Conservation (phyloP, 2,329 filamentous ascomycete species). For the Alternaria incomplexa region DNA sequence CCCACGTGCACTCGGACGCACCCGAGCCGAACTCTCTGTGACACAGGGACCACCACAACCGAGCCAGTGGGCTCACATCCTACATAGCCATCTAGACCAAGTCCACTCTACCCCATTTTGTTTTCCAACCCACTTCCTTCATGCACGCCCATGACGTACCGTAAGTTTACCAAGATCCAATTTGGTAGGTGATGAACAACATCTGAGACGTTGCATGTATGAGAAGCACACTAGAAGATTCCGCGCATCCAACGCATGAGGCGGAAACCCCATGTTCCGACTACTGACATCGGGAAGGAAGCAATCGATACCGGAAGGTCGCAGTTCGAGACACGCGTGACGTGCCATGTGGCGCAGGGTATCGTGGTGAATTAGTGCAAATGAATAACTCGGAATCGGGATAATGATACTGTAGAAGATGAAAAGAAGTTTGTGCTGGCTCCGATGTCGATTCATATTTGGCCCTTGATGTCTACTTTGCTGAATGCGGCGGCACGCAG, state of each 20-base stretch:
- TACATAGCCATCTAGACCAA: conserved; percentile 1
- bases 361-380: conserved; percentile 23
- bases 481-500: conserved; percentile 77
- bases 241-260: conserved; percentile 36
- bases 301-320: conserved; percentile 30
- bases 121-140: conserved; percentile 19
- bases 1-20: conserved; percentile 28
- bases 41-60: conserved; percentile 24
- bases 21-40: conserved; percentile 24
- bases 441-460: conserved; percentile 70
- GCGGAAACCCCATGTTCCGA: conserved; percentile 42
- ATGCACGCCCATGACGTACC: conserved; percentile 25
- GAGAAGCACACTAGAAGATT: conserved; percentile 37
- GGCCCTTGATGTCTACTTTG: conserved; percentile 95
- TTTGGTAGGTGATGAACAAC: conserved; percentile 15
- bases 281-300: conserved; percentile 30
- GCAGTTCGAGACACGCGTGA: conserved; percentile 31
- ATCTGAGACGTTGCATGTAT: conserved; percentile 38
- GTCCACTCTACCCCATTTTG: conserved; percentile 12
- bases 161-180: conserved; percentile 12
- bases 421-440: conserved; percentile 9
- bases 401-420: conserved; percentile 7
- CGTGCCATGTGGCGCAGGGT: conserved; percentile 32
- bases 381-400: conserved; percentile 14
- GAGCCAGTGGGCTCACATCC: conserved; percentile 15